Evolutionary conservation across 306 rosid species (phyloP), one percentile per base, ranked within the genome.

Genomic region (Citrullus amarus): DNA sequence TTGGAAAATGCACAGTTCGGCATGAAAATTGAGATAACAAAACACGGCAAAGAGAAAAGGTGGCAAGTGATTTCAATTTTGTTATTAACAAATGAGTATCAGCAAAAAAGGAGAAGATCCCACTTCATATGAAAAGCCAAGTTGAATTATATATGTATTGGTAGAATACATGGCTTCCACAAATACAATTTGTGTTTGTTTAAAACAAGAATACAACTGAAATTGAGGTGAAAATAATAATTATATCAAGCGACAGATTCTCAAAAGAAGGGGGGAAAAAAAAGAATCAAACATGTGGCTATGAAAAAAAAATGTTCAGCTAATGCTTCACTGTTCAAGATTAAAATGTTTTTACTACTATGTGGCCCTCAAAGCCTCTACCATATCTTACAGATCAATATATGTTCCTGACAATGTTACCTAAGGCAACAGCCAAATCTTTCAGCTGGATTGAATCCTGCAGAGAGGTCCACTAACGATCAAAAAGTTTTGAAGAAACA

Each of bases 341-440:
- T 17, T 46, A 74, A 74, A 74, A 50, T 74, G 60, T 72, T 72
- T 72, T 70, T 44, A 72, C 77, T 46, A 15, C 59, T 32, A 72
- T 72, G 76, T 70, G 77, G 77, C 59, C 60, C 30, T 74, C 61
- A 74, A 73, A 74, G 25, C 32, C 48, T 14, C 43, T 16, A 74
- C 48, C 41, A 50, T 53, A 74, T 50, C 62, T 74, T 53, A 30
- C 62, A 53, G 78, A 74, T 74, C 48, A 18, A 53, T 34, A 72
- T 50, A 72, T 30, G 43, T 54, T 74, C 60, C 78, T 74, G 62
- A 74, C 32, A 74, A 54, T 53, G 62, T 74, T 54, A 30, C 62
- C 76, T 32, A 54, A 53, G 43, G 63, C 78, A 74, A 53, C 50
- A 74, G 78, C 78, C 78, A 74, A 74, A 74, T 74, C 78, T 74